These are phyloP conservation scores for Chionographis japonica DNA, from an alignment of 106 monocot species.

Conservation along the genomic window DNA sequence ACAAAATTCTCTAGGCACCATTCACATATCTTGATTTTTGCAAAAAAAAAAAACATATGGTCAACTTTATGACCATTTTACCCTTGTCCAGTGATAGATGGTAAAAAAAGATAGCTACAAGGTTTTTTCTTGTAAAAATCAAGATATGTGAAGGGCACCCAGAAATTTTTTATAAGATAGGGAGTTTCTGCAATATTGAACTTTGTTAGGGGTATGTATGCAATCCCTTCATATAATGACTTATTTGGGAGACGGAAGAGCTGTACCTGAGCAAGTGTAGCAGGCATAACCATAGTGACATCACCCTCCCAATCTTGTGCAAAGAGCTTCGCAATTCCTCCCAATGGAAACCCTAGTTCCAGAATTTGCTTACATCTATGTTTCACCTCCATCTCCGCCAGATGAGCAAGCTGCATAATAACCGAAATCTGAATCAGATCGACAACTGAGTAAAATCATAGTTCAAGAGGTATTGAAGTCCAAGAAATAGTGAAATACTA, in stretches of 20 bases:
- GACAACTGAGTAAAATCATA: not conserved
- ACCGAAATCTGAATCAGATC: not conserved
- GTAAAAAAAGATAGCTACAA: no score
- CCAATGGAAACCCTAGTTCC: conserved; percentile 81
- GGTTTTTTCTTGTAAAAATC: no score
- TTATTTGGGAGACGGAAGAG: not conserved
- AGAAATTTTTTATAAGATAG: no score
- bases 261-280: conserved; percentile 77
- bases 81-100: no score
- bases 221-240: no score
- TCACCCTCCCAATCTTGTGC: conserved; percentile 97
- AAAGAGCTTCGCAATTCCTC: conserved; percentile 79
- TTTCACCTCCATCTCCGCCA: conserved; percentile 88
- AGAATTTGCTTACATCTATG: conserved; percentile 79
- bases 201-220: no score
- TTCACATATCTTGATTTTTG: no score
- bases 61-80: no score
- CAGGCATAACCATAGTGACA: conserved; percentile 86
- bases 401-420: conserved; percentile 69
- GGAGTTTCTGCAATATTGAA: no score
- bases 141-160: no score
- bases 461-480: not conserved
- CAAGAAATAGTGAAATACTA: conserved; percentile 9
- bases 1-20: no score
- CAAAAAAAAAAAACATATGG: no score